Evolutionary conservation across 208 protist species (phyloP), one percentile per base, ranked within the genome.

Genomic region (Leishmania major): DNA sequence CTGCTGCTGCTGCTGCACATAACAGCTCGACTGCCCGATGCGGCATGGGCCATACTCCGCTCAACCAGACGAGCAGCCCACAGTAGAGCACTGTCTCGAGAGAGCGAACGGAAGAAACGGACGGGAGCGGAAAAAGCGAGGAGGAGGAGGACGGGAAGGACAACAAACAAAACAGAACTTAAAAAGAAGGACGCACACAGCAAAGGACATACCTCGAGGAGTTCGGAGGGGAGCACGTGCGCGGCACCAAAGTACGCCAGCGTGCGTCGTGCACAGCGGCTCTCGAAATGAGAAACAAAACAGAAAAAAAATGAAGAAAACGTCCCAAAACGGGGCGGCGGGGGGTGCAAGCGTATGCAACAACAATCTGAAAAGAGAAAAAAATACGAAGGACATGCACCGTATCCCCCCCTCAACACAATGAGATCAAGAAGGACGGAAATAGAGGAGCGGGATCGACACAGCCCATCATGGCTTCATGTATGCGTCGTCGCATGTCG

Each of bases 101-200:
- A 77, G 25, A 77, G 37, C 6, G 75, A 81, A 75, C 47, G 25
- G 49, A 51, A 81, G n/a, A 81, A 81, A 75, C 31, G 37, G 51
- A 70, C 40, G 31, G 72, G 15, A 43, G 72, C 43, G 31, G 31
- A 37, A 35, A 40, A 57, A 8, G 31, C 22, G 75, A 22, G 75
- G 6, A 66, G 45, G n/a, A 45, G 25, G 35, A 51, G 19, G 37
- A 37, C 4, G 35, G 40, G 59, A 37, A 62, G 40, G 22, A 37
- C 62, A 80, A 49, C 55, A 43, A 43, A 28, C 28, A 53, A 73
- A 51, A 60, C 53, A 75, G 31, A 31, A 80, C 22, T 22, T 71
- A 45, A 74, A 45, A 2, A 49, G 28, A 31, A 5, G 22, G 31
- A 69, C 31, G 62, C 5, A 69, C 40, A 35, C 43, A 72, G 47